These are phyloP conservation scores for Trebouxia sp. DNA, from an alignment of 139 green algal species.

Conservation along the genomic window DNA sequence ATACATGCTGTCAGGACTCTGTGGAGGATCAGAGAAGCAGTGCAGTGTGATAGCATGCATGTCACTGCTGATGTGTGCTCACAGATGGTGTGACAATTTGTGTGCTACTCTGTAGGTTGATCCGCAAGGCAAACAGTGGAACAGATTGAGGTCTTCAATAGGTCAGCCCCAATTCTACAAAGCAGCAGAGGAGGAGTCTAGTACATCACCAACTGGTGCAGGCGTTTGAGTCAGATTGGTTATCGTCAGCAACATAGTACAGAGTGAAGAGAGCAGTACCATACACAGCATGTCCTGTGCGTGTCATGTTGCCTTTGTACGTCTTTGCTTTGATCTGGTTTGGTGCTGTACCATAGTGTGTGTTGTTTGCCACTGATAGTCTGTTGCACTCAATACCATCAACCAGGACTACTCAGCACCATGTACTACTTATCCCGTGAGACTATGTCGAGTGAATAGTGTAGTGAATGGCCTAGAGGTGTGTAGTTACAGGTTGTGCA, in stretches of 20 bases:
- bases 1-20: background rate
- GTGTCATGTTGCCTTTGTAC: background rate
- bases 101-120: constrained; percentile 62
- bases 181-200: background rate
- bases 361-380: no score
- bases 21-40: background rate
- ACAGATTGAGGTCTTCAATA: constrained; percentile 78
- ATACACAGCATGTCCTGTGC: background rate
- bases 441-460: no score
- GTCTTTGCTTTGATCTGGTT: no score
- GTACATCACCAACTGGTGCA: background rate
- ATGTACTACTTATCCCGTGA: no score
- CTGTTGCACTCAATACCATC: no score
- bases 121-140: constrained; percentile 87
- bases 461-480: no score
- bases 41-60: background rate
- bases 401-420: no score
- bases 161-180: constrained; percentile 79
- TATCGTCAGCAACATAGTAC: background rate
- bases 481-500: no score
- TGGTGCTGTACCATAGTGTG: no score
- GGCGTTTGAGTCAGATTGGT: background rate
- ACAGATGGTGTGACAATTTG: background rate
- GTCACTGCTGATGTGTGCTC: background rate
- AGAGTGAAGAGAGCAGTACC: background rate